phyloP scores from a whole-genome alignment of 768 basidiomycete species.

The Rhizopogon rudus region DNA sequence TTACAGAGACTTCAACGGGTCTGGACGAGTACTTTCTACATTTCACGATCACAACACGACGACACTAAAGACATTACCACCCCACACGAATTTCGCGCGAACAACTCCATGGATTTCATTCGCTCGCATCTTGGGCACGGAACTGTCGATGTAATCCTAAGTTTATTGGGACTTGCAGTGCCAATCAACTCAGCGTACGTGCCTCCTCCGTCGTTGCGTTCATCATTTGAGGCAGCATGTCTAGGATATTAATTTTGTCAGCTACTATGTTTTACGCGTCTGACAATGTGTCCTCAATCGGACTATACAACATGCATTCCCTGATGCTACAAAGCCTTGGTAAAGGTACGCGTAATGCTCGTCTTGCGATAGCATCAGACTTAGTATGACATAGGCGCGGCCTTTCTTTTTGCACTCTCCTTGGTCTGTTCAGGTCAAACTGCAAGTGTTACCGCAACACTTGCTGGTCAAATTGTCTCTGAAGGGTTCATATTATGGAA shows the following conservation, averaged over 20 bases:
- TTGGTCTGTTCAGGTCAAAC: slow-evolving; percentile 43
- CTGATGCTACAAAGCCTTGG: slow-evolving; percentile 37
- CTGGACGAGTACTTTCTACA: slow-evolving; percentile 4
- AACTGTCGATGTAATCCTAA: slow-evolving; percentile 40
- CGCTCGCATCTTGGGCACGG: slow-evolving; percentile 37
- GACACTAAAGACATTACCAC: slow-evolving; percentile 4
- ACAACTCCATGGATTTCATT: slow-evolving; percentile 31
- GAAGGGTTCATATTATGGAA: slow-evolving; percentile 48
- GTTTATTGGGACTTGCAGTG: slow-evolving; percentile 40
- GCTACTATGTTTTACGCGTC: slow-evolving; percentile 7
- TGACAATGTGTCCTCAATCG: slow-evolving; percentile 20
- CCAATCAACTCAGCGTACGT: slow-evolving; percentile 39
- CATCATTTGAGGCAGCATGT: background rate
- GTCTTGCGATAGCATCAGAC: background rate
- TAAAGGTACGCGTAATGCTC: slow-evolving; percentile 18
- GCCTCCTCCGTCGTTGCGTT: background rate
- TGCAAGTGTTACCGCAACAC: slow-evolving; percentile 45
- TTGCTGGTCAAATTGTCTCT: slow-evolving; percentile 43
- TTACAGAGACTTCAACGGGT: background rate
- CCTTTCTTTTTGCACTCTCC: slow-evolving; percentile 42
- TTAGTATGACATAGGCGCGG: slow-evolving; percentile 13
- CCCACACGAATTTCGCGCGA: slow-evolving; percentile 18
- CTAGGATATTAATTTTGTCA: slow-evolving; percentile 35
- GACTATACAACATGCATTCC: slow-evolving; percentile 37
- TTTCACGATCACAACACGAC: slow-evolving; percentile 5